These are phyloP conservation scores for Boehmeria nivea DNA, from an alignment of 306 rosid genomes.

Conservation along the genomic window DNA sequence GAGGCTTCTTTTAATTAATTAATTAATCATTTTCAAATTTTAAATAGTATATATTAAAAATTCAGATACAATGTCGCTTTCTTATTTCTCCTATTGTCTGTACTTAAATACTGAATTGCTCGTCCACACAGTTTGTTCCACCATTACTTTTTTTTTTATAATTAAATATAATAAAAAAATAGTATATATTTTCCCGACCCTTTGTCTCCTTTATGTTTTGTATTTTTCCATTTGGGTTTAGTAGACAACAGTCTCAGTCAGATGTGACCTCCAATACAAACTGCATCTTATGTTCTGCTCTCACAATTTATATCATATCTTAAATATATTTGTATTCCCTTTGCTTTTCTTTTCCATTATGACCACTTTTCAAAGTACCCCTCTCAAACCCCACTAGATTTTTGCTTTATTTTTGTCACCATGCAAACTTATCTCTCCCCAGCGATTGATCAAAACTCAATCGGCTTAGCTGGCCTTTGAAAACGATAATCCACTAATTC, in stretches of 20 bases:
- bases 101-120: constrained; percentile 32
- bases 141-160: constrained; percentile 19
- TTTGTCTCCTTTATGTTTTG: constrained; percentile 25
- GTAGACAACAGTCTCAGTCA: constrained; percentile 19
- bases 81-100: constrained; percentile 28
- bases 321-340: background rate
- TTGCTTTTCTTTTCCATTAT: background rate
- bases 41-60: background rate
- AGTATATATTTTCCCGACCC: background rate
- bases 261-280: constrained; percentile 23
- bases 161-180: background rate
- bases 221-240: background rate
- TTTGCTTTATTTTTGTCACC: constrained; percentile 17
- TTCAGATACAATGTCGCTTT: constrained; percentile 40
- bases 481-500: constrained; percentile 7
- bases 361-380: constrained; percentile 7
- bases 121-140: constrained; percentile 41
- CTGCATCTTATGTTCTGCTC: constrained; percentile 14
- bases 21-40: background rate
- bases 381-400: constrained; percentile 6
- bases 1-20: too few species aligned
- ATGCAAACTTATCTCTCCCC: constrained; percentile 13
- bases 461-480: constrained; percentile 1
- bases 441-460: background rate
- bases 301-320: background rate